Evolutionary conservation across 176 grass and related monocot species (phyloP), one percentile per base, ranked within the genome.

Genomic region (Oropetium thomaeum): DNA sequence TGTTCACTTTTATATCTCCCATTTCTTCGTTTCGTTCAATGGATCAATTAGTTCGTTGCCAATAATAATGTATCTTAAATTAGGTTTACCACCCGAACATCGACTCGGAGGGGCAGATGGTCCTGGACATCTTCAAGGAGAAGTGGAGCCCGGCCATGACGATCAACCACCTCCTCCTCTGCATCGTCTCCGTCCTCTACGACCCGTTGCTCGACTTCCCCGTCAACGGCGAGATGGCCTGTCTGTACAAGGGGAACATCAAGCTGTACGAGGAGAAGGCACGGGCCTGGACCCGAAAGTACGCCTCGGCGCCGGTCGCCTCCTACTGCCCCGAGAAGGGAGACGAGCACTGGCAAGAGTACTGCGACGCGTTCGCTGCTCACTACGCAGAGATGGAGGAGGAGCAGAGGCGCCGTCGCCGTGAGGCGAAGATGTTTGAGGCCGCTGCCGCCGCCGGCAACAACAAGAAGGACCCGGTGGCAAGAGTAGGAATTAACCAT

Each of bases 121-220:
- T 16, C 0, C 43, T 84, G 65, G 62, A 69, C 77, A 43, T 81
- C 54, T 54, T 80, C 33, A 19, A 51, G 6, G 13, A 31, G 0
- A 11, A 32, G 3, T 80, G 70, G 77, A 54, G 33, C 4, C 10
- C 64, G 41, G 43, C 13, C 0, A 10, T 52, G 1, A 54, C 33
- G 20, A 43, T 86, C 4, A 1, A 15, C 12, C 26, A 0, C 0
- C 26, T 34, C 63, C 70, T 80, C 20, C 3, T 54, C 19, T 2
- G 2, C 62, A 1, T 86, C 20, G 43, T 86, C 26, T 75, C 77
- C n/a, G 43, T 86, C 20, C 77, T 81, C 70, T 15, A 22, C 42
- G 63, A 86, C 32, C 83, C 83, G 15, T 2, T 75, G 62, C 70
- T 86, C 31, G 77, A 86, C 27, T 16, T 34, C 53, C 62, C 70